A percentile compares a stretch with the other conserved stretches of the same genome.
phyloP scores from a whole-genome alignment of 2,329 filamentous ascomycete species.

The Aaosphaeria pasadenensis region DNA sequence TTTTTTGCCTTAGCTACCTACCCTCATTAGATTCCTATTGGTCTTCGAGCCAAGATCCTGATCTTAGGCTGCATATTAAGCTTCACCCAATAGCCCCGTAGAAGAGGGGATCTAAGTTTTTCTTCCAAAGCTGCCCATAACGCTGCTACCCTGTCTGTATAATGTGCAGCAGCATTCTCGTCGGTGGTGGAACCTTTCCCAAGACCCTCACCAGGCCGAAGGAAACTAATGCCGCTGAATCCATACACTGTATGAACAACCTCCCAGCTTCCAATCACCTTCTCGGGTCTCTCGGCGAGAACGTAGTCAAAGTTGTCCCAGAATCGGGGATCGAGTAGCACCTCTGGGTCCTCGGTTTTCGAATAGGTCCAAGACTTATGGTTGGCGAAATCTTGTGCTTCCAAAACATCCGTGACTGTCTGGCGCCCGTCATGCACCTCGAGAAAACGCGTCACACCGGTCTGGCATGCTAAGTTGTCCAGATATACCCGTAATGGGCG shows the following conservation, averaged over 20 bases:
- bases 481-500: conserved; percentile 46
- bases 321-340: conserved; percentile 50
- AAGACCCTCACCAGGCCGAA: conserved; percentile 43
- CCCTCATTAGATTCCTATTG: too few species aligned
- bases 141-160: conserved; percentile 15
- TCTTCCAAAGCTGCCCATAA: conserved; percentile 30
- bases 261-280: conserved; percentile 52
- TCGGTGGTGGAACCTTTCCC: conserved; percentile 11
- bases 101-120: conserved; percentile 32
- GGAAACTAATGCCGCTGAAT: conserved; percentile 49
- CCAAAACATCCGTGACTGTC: conserved; percentile 23
- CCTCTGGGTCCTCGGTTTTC: conserved; percentile 54
- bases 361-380: conserved; percentile 54
- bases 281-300: conserved; percentile 51
- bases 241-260: conserved; percentile 49
- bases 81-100: conserved; percentile 55
- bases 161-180: conserved; percentile 10
- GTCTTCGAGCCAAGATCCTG: conserved; percentile 42
- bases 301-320: conserved; percentile 60
- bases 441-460: conserved; percentile 60
- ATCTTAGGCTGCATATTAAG: conserved; percentile 54
- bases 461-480: conserved; percentile 62
- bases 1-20: too few species aligned
- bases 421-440: conserved; percentile 30
- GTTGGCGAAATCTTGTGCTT: conserved; percentile 12